Base-by-base conservation (phyloP, 1,284 basidiomycete species). In the Rhodotorula sp. region DNA sequence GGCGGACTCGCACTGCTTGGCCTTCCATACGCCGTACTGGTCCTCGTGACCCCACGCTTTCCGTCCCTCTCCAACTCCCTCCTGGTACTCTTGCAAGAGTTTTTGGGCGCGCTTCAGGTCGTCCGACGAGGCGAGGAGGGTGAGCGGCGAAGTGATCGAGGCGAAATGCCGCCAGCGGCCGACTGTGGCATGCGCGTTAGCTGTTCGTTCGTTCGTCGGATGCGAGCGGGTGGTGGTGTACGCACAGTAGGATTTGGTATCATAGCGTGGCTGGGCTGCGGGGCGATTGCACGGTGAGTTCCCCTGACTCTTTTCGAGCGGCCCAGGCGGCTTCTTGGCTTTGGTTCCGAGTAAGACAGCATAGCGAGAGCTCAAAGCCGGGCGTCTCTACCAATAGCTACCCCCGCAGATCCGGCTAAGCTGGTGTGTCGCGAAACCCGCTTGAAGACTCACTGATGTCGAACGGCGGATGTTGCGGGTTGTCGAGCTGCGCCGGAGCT, bases 81-180 rank as follows among this genome's bases (percentile, higher is more conserved):
- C 46, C 65, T 78, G 66, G 82, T 81, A 75, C 78, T 79, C 79
- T 39, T 68, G 51, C 47, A 79, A 48, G n/a, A 80, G 82, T 46
- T 79, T 69, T 64, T 78, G 79, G 7, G 84, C 84, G 58, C 80
- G 78, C 57, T 74, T 74, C 56, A 85, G 80, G 70, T 83, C 71
- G n/a, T 71, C 43, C 0, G 79, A 71, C 8, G 82, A 82, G 1
- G 84, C 83, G 59, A 86, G 79, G 31, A 86, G 81, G 8, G 85
- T 86, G 23, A 85, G 77, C 0, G 85, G 85, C 3, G 84, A 85
- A 0, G 85, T 86, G 58, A 84, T 83, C 7, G 80, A 81, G 75
- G 84, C 83, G 76, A 86, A 86, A 77, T 86, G 84, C 14, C 78
- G 68, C 12, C 85, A 77, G 31, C 85, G 82, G n/a, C 85, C 85